Evolutionary conservation across 2,329 filamentous ascomycete species (phyloP).

Genomic region (Xenosphaeropsis pyriputrescens): DNA sequence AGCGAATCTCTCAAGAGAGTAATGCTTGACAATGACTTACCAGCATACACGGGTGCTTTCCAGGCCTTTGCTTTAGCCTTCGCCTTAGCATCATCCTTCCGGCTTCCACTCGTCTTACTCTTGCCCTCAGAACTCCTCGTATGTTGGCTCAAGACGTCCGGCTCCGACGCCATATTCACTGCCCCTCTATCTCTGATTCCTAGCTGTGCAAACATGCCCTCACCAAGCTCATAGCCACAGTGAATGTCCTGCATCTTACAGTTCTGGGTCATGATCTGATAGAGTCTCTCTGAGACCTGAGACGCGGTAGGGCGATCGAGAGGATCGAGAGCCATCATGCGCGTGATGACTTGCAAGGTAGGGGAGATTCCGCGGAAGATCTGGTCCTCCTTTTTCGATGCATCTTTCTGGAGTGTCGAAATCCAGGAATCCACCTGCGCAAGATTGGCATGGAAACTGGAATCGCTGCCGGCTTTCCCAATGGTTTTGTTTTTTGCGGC

Average conservation of each 20-base stretch:
- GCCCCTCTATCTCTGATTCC: constrained; percentile 13
- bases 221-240: constrained; percentile 22
- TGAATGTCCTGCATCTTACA: constrained; percentile 34
- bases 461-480: constrained; percentile 37
- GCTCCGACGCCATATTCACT: too few species aligned
- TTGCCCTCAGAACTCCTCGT: constrained; percentile 16
- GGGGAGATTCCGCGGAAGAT: constrained; percentile 35
- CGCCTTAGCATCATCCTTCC: constrained; percentile 8
- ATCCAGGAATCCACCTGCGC: constrained; percentile 59
- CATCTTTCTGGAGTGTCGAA: constrained; percentile 42
- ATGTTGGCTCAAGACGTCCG: constrained; percentile 9
- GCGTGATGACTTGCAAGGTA: constrained; percentile 33
- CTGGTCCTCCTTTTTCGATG: constrained; percentile 26
- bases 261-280: constrained; percentile 33
- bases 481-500: constrained; percentile 44
- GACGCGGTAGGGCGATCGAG: constrained; percentile 34
- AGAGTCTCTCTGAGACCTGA: constrained; percentile 36
- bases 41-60: constrained; percentile 25
- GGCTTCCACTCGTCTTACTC: constrained; percentile 13
- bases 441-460: constrained; percentile 59
- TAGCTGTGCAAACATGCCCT: constrained; percentile 11
- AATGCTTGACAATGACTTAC: constrained; percentile 7
- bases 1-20: not conserved
- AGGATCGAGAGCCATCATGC: constrained; percentile 38
- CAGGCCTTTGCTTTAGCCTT: constrained; percentile 23